Percentiles rank a stretch among this genome's conserved stretches.
Conservation (phyloP, 2,329 filamentous ascomycete genomes). For the Pseudogymnoascus sp. region DNA sequence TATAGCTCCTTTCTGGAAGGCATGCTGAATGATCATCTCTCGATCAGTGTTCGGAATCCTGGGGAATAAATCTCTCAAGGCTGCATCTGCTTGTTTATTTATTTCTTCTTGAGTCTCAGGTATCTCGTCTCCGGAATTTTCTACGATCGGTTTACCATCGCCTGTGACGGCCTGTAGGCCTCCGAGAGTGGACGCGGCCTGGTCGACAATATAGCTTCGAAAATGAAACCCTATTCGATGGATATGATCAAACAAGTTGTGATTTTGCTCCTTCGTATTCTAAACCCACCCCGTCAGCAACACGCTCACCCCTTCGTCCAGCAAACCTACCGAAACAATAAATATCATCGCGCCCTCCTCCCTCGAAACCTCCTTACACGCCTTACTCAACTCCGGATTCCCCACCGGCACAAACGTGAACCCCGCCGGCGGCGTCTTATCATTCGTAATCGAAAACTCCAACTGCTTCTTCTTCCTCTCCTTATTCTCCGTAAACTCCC, state of each 20-base stretch:
- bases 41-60: slow-evolving; percentile 59
- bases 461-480: slow-evolving; percentile 51
- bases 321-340: slow-evolving; percentile 52
- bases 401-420: slow-evolving; percentile 57
- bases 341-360: slow-evolving; percentile 57
- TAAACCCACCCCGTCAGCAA: slow-evolving; percentile 1
- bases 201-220: slow-evolving; percentile 49
- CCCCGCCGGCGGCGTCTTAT: slow-evolving; percentile 47
- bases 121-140: slow-evolving; percentile 44
- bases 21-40: slow-evolving; percentile 52
- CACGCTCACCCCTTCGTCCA: background rate
- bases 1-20: slow-evolving; percentile 50
- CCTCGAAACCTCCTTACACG: slow-evolving; percentile 58
- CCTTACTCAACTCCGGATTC: slow-evolving; percentile 50
- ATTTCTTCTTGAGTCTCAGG: slow-evolving; percentile 53
- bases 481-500: slow-evolving; percentile 57
- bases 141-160: slow-evolving; percentile 23
- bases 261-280: slow-evolving; percentile 23
- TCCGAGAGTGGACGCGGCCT: slow-evolving; percentile 36
- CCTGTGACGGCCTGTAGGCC: slow-evolving; percentile 22
- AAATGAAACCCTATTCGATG: slow-evolving; percentile 56
- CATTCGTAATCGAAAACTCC: slow-evolving; percentile 42
- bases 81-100: slow-evolving; percentile 53
- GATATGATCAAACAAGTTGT: slow-evolving; percentile 38
- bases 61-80: slow-evolving; percentile 56